phyloP scores from a whole-genome alignment of 495 filamentous ascomycete species.

The Aspergillus leporis region DNA sequence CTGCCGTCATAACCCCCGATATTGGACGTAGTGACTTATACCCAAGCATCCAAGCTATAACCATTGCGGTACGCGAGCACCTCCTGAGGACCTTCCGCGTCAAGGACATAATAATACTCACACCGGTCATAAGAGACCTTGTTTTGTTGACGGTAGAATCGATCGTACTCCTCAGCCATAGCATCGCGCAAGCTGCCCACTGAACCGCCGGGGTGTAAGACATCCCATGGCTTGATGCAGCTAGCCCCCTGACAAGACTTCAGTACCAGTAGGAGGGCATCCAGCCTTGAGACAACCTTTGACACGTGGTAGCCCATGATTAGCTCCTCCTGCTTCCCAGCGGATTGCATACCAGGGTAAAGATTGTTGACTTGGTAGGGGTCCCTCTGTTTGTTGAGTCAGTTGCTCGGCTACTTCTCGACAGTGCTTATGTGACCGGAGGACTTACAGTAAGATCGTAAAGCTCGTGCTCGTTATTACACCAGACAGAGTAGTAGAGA shows the following conservation, averaged over 20 bases:
- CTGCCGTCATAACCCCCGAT: too few relatives aligned
- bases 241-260: slow-evolving; percentile 55
- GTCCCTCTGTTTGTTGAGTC: slow-evolving; percentile 38
- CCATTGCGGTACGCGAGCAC: too few relatives aligned
- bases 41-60: too few relatives aligned
- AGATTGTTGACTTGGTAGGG: slow-evolving; percentile 55
- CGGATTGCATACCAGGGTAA: not conserved
- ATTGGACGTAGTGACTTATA: too few relatives aligned
- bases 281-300: slow-evolving; percentile 46
- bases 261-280: slow-evolving; percentile 57
- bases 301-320: too few relatives aligned
- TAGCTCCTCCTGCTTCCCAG: too few relatives aligned
- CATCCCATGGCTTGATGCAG: slow-evolving; percentile 59
- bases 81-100: too few relatives aligned
- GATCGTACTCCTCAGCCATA: slow-evolving; percentile 14
- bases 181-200: slow-evolving; percentile 31
- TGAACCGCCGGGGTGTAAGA: slow-evolving; percentile 49
- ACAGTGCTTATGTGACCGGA: too few relatives aligned
- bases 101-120: too few relatives aligned
- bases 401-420: not conserved
- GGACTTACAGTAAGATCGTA: slow-evolving; percentile 52
- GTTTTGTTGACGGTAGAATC: too few relatives aligned
- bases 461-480: slow-evolving; percentile 55
- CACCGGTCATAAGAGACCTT: too few relatives aligned
- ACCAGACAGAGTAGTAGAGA: slow-evolving; percentile 60